Evolutionary conservation across 768 basidiomycete genomes (phyloP).

Genomic region (Mycena galericulata): DNA sequence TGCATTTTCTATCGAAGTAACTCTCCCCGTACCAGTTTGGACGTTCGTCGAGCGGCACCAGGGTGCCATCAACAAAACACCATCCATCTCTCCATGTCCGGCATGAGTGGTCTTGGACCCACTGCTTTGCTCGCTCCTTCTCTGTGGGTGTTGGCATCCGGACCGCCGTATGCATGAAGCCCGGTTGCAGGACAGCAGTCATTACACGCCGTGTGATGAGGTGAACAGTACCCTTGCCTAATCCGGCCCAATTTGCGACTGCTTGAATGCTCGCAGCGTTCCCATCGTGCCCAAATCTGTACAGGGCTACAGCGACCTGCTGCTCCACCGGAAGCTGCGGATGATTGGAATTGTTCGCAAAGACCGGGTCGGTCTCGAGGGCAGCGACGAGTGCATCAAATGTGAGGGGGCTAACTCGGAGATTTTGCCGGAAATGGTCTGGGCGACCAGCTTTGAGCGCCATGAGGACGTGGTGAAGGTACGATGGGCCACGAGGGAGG

Average conservation of each 20-base stretch:
- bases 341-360: constrained; percentile 43
- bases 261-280: constrained; percentile 48
- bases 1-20: constrained; percentile 53
- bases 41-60: constrained; percentile 46
- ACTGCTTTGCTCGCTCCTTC: constrained; percentile 51
- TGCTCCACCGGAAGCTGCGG: constrained; percentile 41
- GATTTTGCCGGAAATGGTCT: constrained; percentile 44
- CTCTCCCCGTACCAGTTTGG: constrained; percentile 50
- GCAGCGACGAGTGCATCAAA: constrained; percentile 46
- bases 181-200: constrained; percentile 42
- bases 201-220: constrained; percentile 40
- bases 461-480: constrained; percentile 33
- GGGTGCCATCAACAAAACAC: constrained; percentile 54
- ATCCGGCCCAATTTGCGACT: constrained; percentile 54
- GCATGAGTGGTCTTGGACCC: constrained; percentile 50
- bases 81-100: constrained; percentile 50
- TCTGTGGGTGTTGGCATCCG: constrained; percentile 44
- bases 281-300: constrained; percentile 53
- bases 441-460: constrained; percentile 38
- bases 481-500: constrained; percentile 21
- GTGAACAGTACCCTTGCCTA: constrained; percentile 46
- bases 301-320: constrained; percentile 54
- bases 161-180: constrained; percentile 43
- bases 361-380: constrained; percentile 40
- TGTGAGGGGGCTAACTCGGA: constrained; percentile 46